These are phyloP conservation scores for Noccaea bulbosa DNA, from an alignment of 345 rosid species.

Conservation along the genomic window DNA sequence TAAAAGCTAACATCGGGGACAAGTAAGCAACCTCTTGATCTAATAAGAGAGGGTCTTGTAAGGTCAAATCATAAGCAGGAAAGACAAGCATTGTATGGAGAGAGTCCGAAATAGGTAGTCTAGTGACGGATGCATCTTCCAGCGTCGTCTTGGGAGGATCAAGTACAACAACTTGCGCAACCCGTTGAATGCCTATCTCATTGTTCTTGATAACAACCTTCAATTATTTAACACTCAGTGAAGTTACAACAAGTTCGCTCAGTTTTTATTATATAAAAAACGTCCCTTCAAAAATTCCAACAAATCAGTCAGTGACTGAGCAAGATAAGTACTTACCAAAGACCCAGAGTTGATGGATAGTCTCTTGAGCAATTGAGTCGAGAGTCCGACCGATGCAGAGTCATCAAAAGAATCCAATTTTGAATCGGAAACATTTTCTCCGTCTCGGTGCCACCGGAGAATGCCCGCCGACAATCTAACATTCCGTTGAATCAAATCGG, in stretches of 20 bases:
- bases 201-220: conserved; percentile 69
- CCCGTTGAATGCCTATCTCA: conserved; percentile 54
- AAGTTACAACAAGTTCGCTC: neutral
- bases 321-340: conserved; percentile 53
- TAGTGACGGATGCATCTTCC: conserved; percentile 26
- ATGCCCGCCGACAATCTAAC: conserved; percentile 66
- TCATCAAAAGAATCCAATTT: conserved; percentile 60
- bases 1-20: conserved; percentile 86
- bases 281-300: neutral
- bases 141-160: conserved; percentile 62
- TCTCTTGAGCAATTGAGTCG: conserved; percentile 67
- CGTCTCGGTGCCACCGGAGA: conserved; percentile 54
- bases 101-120: conserved; percentile 33
- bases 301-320: neutral
- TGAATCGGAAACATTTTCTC: conserved; percentile 39
- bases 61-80: conserved; percentile 56
- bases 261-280: neutral
- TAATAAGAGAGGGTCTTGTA: conserved; percentile 32
- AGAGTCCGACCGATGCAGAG: conserved; percentile 68
- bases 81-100: conserved; percentile 58
- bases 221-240: conserved; percentile 7
- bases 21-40: conserved; percentile 69
- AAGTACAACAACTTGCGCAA: conserved; percentile 73
- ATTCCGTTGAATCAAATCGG: conserved; percentile 22
- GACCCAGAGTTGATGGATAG: conserved; percentile 75